A percentile compares a stretch with the other conserved stretches of the same genome.
Evolutionary conservation across 2,329 filamentous ascomycete species (phyloP).

Genomic region (Calonectria ilicicola): DNA sequence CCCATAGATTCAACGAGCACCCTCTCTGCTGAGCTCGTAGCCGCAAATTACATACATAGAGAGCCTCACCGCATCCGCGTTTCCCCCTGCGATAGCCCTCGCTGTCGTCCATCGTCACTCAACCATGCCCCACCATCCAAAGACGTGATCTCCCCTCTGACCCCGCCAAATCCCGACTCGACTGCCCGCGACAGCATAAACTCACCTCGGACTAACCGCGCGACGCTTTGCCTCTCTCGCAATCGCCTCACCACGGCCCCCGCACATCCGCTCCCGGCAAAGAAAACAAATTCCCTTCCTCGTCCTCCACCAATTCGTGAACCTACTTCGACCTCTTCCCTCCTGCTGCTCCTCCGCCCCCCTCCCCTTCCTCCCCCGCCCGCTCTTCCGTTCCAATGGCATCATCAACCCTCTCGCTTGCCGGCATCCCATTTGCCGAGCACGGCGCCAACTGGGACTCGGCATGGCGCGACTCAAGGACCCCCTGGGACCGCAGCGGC

Average conservation of each 20-base stretch:
- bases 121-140: conserved; percentile 22
- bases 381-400: conserved; percentile 33
- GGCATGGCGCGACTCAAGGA: conserved; percentile 58
- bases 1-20: background rate
- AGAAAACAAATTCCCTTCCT: background rate
- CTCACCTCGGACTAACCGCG: background rate
- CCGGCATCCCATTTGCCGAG: conserved; percentile 44
- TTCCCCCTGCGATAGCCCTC: background rate
- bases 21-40: background rate
- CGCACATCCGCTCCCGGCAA: background rate
- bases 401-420: conserved; percentile 47
- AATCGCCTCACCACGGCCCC: background rate
- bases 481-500: conserved; percentile 68
- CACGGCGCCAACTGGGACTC: conserved; percentile 59
- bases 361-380: background rate
- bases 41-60: background rate
- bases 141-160: conserved; percentile 12
- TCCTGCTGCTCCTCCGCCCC: background rate
- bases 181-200: background rate
- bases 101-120: background rate
- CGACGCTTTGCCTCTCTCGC: background rate
- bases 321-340: background rate
- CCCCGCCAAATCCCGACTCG: conserved; percentile 8
- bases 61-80: background rate
- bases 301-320: background rate